Conservation (phyloP, 2,329 filamentous ascomycete genomes). For the Nectriaceae sp. region DNA sequence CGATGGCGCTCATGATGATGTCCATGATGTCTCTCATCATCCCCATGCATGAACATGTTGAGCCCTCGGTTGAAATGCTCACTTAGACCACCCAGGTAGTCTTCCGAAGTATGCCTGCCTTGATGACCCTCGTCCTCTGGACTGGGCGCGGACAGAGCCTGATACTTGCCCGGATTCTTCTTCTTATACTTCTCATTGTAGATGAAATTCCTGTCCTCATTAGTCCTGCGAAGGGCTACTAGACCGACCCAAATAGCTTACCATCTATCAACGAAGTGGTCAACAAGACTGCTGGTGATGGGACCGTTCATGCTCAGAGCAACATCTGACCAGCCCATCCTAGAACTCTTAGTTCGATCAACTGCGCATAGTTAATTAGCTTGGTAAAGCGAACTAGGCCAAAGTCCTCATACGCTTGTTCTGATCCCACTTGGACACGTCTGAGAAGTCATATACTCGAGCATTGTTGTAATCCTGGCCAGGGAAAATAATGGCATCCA, state of each 20-base stretch:
- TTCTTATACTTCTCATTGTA: slow-evolving; percentile 75
- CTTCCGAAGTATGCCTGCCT: slow-evolving; percentile 25
- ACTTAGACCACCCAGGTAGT: slow-evolving; percentile 46
- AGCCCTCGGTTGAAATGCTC: slow-evolving; percentile 45
- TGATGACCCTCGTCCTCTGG: slow-evolving; percentile 12
- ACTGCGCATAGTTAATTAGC: slow-evolving; percentile 43
- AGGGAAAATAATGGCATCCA: slow-evolving; percentile 77
- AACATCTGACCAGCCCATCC: slow-evolving; percentile 94
- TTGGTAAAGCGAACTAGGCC: neutral
- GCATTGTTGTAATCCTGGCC: slow-evolving; percentile 95
- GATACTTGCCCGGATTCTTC: slow-evolving; percentile 54
- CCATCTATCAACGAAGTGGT: slow-evolving; percentile 85
- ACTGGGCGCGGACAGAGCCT: slow-evolving; percentile 22
- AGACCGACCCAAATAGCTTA: slow-evolving; percentile 26
- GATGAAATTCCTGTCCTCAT: slow-evolving; percentile 70
- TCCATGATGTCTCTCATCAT: slow-evolving; percentile 19
- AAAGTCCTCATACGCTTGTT: slow-evolving; percentile 63
- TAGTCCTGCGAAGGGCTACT: neutral
- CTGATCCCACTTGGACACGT: slow-evolving; percentile 76
- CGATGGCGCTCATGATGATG: slow-evolving; percentile 13
- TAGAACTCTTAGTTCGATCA: slow-evolving; percentile 73
- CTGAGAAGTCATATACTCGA: slow-evolving; percentile 76
- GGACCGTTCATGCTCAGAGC: slow-evolving; percentile 75
- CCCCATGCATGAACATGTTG: slow-evolving; percentile 39
- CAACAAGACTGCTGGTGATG: slow-evolving; percentile 71